Conservation (phyloP, 2,329 filamentous ascomycete species). For the Aspergillus brunneoviolaceus region DNA sequence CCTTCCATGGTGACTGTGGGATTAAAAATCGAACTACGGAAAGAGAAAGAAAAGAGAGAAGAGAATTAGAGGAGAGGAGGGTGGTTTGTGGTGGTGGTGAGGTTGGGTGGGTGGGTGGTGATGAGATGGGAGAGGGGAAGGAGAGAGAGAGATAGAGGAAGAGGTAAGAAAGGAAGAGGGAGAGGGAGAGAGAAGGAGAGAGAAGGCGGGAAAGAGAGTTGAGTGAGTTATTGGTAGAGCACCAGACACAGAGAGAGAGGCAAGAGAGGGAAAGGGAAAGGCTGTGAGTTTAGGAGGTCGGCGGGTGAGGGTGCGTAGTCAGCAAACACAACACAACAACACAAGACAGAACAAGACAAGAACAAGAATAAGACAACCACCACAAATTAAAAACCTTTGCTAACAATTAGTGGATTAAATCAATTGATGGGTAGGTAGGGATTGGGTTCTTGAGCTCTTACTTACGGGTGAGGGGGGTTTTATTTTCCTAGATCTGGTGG, state of each 20-base stretch:
- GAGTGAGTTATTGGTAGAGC: slow-evolving; percentile 12
- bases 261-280: slow-evolving; percentile 9
- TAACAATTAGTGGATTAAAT: not conserved
- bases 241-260: slow-evolving; percentile 22
- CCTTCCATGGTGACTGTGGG: slow-evolving; percentile 61
- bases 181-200: slow-evolving; percentile 21
- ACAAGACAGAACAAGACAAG: not conserved
- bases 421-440: not conserved
- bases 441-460: no score
- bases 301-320: slow-evolving; percentile 10
- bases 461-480: not conserved
- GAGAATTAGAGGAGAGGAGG: slow-evolving; percentile 26
- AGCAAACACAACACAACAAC: not conserved
- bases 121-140: slow-evolving; percentile 37
- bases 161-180: slow-evolving; percentile 20
- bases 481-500: not conserved
- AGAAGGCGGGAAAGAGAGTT: slow-evolving; percentile 23
- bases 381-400: not conserved
- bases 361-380: not conserved
- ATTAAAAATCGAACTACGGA: slow-evolving; percentile 34
- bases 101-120: slow-evolving; percentile 32
- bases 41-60: slow-evolving; percentile 32
- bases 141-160: slow-evolving; percentile 15
- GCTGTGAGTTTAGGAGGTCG: slow-evolving; percentile 11
- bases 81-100: slow-evolving; percentile 30